Percentiles rank a stretch among this genome's conserved stretches.
phyloP scores from a whole-genome alignment of 2,329 filamentous ascomycete genomes.

The Hypoxylon sp. region DNA sequence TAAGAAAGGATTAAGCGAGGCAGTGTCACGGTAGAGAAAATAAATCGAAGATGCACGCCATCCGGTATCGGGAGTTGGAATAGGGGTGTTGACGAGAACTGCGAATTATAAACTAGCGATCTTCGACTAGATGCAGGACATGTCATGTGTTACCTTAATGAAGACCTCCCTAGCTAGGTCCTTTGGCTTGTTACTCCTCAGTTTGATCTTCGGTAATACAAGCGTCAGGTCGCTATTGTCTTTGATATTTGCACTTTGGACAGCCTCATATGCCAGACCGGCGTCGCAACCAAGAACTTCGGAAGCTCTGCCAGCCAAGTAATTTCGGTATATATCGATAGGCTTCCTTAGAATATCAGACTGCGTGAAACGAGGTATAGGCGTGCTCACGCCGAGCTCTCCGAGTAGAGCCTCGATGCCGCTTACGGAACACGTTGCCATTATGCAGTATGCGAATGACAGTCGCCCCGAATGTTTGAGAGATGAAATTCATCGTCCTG shows the following conservation, averaged over 20 bases:
- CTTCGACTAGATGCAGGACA: not conserved
- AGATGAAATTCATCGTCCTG: not conserved
- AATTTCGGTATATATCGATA: conserved; percentile 51
- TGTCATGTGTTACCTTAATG: conserved; percentile 34
- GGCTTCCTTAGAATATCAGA: conserved; percentile 46
- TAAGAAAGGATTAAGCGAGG: conserved; percentile 69
- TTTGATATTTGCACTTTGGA: conserved; percentile 47
- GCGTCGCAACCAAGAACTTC: conserved; percentile 43
- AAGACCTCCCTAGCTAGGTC: conserved; percentile 40
- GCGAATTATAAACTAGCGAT: conserved; percentile 4
- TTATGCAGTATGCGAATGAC: conserved; percentile 7
- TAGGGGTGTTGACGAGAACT: conserved; percentile 70
- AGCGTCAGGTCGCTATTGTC: conserved; percentile 52
- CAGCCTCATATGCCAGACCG: conserved; percentile 49
- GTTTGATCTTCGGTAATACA: conserved; percentile 51
- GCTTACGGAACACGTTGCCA: conserved; percentile 72
- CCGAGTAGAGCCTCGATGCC: conserved; percentile 69
- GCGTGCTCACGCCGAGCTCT: conserved; percentile 63
- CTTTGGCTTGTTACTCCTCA: conserved; percentile 38
- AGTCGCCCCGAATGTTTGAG: conserved; percentile 11
- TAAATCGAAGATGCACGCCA: conserved; percentile 74
- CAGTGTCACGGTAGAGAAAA: conserved; percentile 71
- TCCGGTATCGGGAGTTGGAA: conserved; percentile 67
- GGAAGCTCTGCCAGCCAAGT: conserved; percentile 47
- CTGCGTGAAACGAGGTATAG: conserved; percentile 51